These are phyloP conservation scores for Leccinum truebloodii DNA, from an alignment of 768 basidiomycete genomes.

Conservation along the genomic window DNA sequence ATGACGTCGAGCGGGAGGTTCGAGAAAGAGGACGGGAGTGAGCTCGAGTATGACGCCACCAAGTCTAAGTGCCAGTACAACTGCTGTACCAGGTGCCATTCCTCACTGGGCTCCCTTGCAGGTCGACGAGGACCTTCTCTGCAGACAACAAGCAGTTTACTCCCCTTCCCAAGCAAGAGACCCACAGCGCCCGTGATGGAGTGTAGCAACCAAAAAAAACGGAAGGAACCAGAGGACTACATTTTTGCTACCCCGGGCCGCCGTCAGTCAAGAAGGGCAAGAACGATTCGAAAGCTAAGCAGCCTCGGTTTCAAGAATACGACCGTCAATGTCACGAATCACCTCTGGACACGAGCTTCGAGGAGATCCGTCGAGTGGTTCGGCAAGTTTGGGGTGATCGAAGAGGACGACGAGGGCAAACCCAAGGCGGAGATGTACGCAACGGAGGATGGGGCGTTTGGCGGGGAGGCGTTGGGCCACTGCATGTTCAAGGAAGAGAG, in stretches of 20 bases:
- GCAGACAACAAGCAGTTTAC: conserved; percentile 93
- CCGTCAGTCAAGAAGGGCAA: conserved; percentile 70
- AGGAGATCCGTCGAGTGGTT: conserved; percentile 50
- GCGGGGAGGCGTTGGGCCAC: no score
- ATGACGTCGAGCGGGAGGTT: no score
- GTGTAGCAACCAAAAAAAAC: conserved; percentile 40
- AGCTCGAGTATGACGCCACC: conserved; percentile 81
- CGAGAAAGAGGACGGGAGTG: conserved; percentile 85
- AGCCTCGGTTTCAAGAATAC: conserved; percentile 80
- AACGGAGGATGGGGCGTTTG: conserved; percentile 57
- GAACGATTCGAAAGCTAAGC: conserved; percentile 47
- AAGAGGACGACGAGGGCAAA: conserved; percentile 86
- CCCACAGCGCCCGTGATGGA: no score
- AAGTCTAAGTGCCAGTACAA: conserved; percentile 52
- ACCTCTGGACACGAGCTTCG: conserved; percentile 70
- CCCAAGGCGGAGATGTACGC: conserved; percentile 97
- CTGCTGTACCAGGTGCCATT: neutral
- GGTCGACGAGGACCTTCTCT: conserved; percentile 86
- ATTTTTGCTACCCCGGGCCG: conserved; percentile 54
- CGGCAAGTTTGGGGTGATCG: conserved; percentile 65
- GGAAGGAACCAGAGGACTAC: conserved; percentile 69
- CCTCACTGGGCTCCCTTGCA: conserved; percentile 31
- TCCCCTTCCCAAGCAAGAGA: conserved; percentile 45
- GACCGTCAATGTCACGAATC: conserved; percentile 82
- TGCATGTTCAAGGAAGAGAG: no score